phyloP scores from a whole-genome alignment of 441 rosid species.

The Gossypium gossypioides region DNA sequence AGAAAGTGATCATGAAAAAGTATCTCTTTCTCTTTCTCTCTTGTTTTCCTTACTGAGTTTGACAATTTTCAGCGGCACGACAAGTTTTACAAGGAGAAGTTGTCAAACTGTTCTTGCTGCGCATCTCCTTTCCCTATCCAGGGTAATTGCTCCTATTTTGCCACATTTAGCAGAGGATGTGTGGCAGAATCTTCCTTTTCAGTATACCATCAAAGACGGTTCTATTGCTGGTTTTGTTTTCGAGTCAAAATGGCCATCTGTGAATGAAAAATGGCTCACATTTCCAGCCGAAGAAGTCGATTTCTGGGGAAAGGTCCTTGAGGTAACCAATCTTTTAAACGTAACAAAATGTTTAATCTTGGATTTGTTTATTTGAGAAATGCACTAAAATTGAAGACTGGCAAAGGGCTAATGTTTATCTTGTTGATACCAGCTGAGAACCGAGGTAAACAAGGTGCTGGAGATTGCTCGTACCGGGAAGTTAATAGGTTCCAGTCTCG shows the following conservation, averaged over 20 bases:
- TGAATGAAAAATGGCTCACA: slow-evolving; percentile 53
- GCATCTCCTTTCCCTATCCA: slow-evolving; percentile 68
- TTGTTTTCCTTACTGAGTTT: not conserved
- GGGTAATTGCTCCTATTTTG: slow-evolving; percentile 80
- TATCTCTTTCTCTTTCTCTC: not conserved
- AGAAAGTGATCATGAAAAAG: not conserved
- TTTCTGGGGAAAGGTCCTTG: slow-evolving; percentile 76
- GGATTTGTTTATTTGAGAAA: not conserved
- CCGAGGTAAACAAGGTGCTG: slow-evolving; percentile 86
- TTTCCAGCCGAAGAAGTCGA: slow-evolving; percentile 57
- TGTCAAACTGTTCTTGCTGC: slow-evolving; percentile 93
- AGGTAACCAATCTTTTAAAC: slow-evolving; percentile 35
- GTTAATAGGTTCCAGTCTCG: slow-evolving; percentile 86
- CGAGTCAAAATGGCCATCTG: slow-evolving; percentile 78
- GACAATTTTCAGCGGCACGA: slow-evolving; percentile 51
- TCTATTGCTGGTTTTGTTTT: slow-evolving; percentile 65
- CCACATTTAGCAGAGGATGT: slow-evolving; percentile 96
- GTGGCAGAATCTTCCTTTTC: slow-evolving; percentile 90
- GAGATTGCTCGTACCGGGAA: slow-evolving; percentile 78
- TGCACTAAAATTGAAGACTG: not conserved
- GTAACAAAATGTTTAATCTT: not conserved
- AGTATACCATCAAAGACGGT: slow-evolving; percentile 42
- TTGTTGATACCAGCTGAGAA: slow-evolving; percentile 52
- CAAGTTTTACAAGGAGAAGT: slow-evolving; percentile 76
- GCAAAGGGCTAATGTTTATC: not conserved